Evolutionary conservation across 805 yeast genomes (phyloP), one percentile per base, ranked within the genome.

Genomic region (Candida adriatica): DNA sequence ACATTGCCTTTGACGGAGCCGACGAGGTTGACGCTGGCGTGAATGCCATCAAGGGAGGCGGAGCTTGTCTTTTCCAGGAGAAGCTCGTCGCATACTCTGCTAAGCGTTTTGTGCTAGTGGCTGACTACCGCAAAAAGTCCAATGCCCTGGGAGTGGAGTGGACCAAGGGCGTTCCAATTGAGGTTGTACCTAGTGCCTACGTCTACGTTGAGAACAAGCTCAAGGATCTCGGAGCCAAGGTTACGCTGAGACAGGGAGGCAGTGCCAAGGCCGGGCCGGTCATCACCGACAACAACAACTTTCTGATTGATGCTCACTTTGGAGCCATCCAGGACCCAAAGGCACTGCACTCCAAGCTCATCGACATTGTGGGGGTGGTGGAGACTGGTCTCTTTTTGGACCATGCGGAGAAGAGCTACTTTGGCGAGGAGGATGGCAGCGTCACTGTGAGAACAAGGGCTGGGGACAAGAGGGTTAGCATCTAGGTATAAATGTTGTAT

Each of bases 1-100:
- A 92, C 55, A 75, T 92, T 46, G 95, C 96, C 2, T 92, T 92
- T 55, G 99, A 92, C 58, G 99, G 99, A 27, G 97, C 98, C 3
- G 99, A 92, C 59, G 98, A 92, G 59, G 88, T 88, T 36, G 98
- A 90, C 58, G 53, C 73, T 5, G 53, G 68, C 14, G 67, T 92
- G 47, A 84, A 87, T 53, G 77, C 88, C 49, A 92, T 92, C 56
- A 92, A 92, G 61, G 99, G 99, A 45, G 99, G 99, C 29, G 99
- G 99, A 25, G 99, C 96, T 2, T 92, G 99, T 58, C 66, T 87
- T 41, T 80, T 92, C 62, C 98, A 90, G 62, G 99, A 92, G 58
- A 92, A 92, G 61, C 68, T 92, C 33, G 95, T 92, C 10, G 95
- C 96, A 13, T 70, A 74, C 35, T 75, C 85, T 39, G 76, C 96